Evolutionary conservation across 2,329 filamentous ascomycete species (phyloP), one percentile per base, ranked within the genome.

Genomic region (Pleomassaria siparia): DNA sequence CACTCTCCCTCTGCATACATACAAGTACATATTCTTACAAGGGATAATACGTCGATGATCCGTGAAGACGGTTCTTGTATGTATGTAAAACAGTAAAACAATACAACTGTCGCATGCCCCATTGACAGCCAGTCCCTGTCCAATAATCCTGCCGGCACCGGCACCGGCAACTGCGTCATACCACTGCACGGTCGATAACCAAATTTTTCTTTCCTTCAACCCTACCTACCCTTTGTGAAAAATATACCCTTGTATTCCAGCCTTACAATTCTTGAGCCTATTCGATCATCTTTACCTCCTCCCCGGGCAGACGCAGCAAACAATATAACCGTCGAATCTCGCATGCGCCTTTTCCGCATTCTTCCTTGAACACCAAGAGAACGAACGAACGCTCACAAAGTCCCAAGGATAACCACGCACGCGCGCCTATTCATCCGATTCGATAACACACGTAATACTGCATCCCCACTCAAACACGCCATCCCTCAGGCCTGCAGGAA

Each of bases 401-500:
- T n/a, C n/a, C 35, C 20, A 37, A 13, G 18, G 10, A 37, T 20
- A 13, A 24, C 35, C 18, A 37, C 35, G 35, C 10, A 12, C 35
- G 18, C 35, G 18, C 35, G 20, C 35, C n/a, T n/a, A n/a, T n/a
- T n/a, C 35, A 24, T 21, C 35, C 35, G 35, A 37, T 37, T 37
- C 35, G 18, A 37, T 37, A 11, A 20, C 35, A 22, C 8, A 37
- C 35, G 35, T 20, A 22, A 15, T n/a, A n/a, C n/a, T n/a, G 7
- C 9, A 16, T 37, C 35, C 20, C 35, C n/a, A 20, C 24, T 29
- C 20, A 22, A 21, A 30, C 22, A 40, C 43, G 18, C 44, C 25
- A 28, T 40, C 40, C 8, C 40, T 30, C 39, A 42, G n/a, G n/a
- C 13, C 10, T 44, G n/a, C 18, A 18, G n/a, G 8, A n/a, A n/a